Evolutionary conservation across 306 rosid species (phyloP), one percentile per base, ranked within the genome.

Genomic region (Begonia fuchsioides): DNA sequence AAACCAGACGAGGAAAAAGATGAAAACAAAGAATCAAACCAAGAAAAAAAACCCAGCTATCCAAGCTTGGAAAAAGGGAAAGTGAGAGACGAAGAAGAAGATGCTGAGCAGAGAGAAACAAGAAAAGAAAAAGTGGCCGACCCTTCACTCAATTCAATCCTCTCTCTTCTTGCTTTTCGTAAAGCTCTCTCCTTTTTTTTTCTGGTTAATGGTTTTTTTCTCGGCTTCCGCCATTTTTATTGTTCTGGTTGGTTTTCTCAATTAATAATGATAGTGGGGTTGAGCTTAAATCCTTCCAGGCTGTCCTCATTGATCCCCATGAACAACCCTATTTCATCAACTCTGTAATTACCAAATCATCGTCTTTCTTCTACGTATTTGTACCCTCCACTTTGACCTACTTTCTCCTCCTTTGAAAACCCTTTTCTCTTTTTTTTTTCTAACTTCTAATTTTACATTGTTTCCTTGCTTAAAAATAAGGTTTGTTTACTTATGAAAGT

Each of bases 41-140:
- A 1, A 41, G 45, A 5, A 41, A 41, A 41, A 5, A 41, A 41
- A 41, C 45, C 13, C 45, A 41, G 45, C 12, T 10, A 41, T 41
- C 13, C 45, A 41, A 41, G 13, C n/a, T n/a, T n/a, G n/a, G n/a
- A n/a, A n/a, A 41, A 13, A n/a, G 12, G 45, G 12, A 41, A 41
- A 41, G 14, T 1, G 14, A 41, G 12, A 41, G 45, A n/a, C 14
- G 72, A 72, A 61, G 69, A 61, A 70, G n/a, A 86, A 82, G 94
- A 87, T 79, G 82, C 94, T 79, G 79, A 55, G 83, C 81, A 76
- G 88, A 51, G 74, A 49, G 63, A 56, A 56, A 64, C 79, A 86
- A 82, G 93, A 68, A 78, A 81, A 63, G 72, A 65, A 63, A 41
- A 41, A n/a, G 45, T 49, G 26, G 49, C 51, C 52, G 65, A 43